These are phyloP conservation scores for Ochetophila trinervis DNA, from an alignment of 306 rosid species.

Conservation along the genomic window DNA sequence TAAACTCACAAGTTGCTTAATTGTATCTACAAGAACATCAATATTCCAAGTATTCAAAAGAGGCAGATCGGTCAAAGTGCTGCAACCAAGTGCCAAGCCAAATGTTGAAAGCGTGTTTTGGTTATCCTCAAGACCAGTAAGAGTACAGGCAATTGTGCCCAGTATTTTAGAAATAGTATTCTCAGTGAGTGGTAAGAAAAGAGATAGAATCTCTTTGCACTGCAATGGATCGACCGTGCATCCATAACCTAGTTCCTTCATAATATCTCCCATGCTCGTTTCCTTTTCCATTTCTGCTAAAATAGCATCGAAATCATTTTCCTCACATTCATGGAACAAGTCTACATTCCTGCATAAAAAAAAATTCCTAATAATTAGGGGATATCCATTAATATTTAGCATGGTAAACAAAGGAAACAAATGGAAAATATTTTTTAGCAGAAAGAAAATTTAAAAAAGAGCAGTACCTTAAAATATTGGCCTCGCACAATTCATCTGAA, in stretches of 20 bases:
- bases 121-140: slow-evolving; percentile 80
- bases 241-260: slow-evolving; percentile 98
- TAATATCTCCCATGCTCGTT: slow-evolving; percentile 90
- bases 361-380: slow-evolving; percentile 21
- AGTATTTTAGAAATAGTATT: slow-evolving; percentile 69
- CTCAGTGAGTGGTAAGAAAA: slow-evolving; percentile 84
- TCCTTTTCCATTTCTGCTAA: slow-evolving; percentile 97
- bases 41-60: slow-evolving; percentile 80
- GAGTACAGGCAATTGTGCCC: slow-evolving; percentile 76
- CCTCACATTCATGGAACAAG: slow-evolving; percentile 53
- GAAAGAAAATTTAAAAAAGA: slow-evolving; percentile 17
- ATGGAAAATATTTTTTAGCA: slow-evolving; percentile 15
- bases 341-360: slow-evolving; percentile 57
- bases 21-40: slow-evolving; percentile 79
- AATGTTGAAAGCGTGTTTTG: slow-evolving; percentile 63
- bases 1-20: slow-evolving; percentile 71
- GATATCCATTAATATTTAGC: slow-evolving; percentile 4
- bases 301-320: slow-evolving; percentile 86
- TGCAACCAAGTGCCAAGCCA: slow-evolving; percentile 66
- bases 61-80: slow-evolving; percentile 61
- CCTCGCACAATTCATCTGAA: slow-evolving; percentile 69
- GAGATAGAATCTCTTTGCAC: slow-evolving; percentile 86
- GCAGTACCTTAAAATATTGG: slow-evolving; percentile 63
- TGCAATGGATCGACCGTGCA: slow-evolving; percentile 79
- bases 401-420: slow-evolving; percentile 16